phyloP scores from a whole-genome alignment of 768 basidiomycete genomes.

The Lyophyllum atratum region DNA sequence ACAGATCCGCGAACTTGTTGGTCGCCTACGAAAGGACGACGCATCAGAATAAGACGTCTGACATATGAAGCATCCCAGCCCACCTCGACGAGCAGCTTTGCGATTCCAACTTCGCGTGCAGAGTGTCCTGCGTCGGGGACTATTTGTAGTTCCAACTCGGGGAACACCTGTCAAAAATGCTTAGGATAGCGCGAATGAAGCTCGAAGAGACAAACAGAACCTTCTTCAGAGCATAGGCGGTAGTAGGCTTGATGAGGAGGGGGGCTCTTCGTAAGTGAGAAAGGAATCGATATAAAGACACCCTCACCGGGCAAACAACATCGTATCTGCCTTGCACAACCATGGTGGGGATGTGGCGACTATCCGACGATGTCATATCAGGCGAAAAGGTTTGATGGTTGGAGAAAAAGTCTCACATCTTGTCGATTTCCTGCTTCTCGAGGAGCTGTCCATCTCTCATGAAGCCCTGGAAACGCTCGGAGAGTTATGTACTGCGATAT shows the following conservation, averaged over 20 bases:
- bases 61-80: constrained; percentile 10
- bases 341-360: constrained; percentile 84
- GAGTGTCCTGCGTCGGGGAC: constrained; percentile 91
- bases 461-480: constrained; percentile 57
- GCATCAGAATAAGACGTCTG: background rate
- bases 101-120: constrained; percentile 70
- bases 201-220: constrained; percentile 21
- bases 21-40: constrained; percentile 33
- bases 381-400: background rate
- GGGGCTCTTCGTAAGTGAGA: background rate
- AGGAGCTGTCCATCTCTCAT: constrained; percentile 88
- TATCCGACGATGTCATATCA: constrained; percentile 25
- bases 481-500: background rate
- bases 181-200: background rate
- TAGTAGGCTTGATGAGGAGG: constrained; percentile 54
- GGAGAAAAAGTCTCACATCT: constrained; percentile 58
- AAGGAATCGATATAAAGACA: background rate
- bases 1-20: constrained; percentile 40
- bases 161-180: constrained; percentile 53
- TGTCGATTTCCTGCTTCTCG: constrained; percentile 81
- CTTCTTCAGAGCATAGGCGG: constrained; percentile 81
- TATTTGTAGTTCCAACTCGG: constrained; percentile 72
- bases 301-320: constrained; percentile 78
- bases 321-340: constrained; percentile 90
- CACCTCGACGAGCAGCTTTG: constrained; percentile 73